Percentiles rank a stretch among this genome's conserved stretches.
phyloP scores from a whole-genome alignment of 1,284 basidiomycete species.

The Coniferiporia weirii region DNA sequence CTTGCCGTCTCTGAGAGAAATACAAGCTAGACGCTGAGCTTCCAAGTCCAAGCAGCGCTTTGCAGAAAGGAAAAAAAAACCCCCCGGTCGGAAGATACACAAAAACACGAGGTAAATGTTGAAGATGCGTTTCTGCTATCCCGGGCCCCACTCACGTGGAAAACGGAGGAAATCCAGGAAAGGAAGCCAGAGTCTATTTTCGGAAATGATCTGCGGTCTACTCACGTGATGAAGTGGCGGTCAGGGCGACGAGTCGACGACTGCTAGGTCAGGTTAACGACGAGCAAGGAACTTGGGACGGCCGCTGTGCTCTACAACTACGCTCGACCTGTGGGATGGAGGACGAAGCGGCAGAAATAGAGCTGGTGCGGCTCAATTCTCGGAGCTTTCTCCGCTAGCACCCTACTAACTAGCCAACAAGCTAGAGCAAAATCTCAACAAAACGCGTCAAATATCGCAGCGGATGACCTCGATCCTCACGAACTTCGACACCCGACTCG shows the following conservation, averaged over 20 bases:
- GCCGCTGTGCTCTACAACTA: no score
- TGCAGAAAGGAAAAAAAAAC: not conserved
- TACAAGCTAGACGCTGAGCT: not conserved
- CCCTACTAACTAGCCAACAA: constrained; percentile 25
- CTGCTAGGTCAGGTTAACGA: not conserved
- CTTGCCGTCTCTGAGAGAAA: not conserved
- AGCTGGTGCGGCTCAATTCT: constrained; percentile 41
- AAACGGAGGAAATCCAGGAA: not conserved
- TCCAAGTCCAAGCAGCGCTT: not conserved
- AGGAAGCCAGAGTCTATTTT: not conserved
- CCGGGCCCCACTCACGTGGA: not conserved
- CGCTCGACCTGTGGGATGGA: constrained; percentile 39
- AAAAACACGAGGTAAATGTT: not conserved
- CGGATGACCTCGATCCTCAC: constrained; percentile 76
- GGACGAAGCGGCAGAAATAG: constrained; percentile 72
- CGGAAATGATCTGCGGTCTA: not conserved
- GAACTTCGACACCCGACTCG: constrained; percentile 71
- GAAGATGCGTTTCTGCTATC: not conserved
- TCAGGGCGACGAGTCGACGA: not conserved
- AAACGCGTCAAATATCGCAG: constrained; percentile 75
- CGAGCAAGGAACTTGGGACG: no score
- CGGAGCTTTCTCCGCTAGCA: not conserved
- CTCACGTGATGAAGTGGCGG: not conserved
- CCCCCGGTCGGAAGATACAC: not conserved
- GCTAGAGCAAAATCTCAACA: constrained; percentile 82